Conservation (phyloP, 164 flowering plant genomes). For the Amborella trichopoda region DNA sequence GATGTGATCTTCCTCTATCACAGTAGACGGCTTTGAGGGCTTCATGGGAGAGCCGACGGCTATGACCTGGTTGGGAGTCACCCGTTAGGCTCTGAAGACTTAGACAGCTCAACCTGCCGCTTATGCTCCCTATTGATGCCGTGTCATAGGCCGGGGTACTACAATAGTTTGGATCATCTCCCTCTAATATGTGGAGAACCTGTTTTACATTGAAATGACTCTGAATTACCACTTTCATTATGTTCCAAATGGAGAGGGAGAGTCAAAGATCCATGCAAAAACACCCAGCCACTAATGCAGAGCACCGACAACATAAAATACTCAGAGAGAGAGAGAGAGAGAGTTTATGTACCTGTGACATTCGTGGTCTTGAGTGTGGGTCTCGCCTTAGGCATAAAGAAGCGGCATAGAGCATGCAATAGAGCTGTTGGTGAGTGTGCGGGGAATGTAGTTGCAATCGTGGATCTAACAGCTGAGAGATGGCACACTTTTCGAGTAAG, state of each 20-base stretch:
- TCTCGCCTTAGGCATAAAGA: constrained; percentile 16
- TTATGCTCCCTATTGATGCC: constrained; percentile 50
- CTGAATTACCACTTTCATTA: background rate
- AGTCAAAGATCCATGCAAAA: background rate
- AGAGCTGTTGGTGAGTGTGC: constrained; percentile 33
- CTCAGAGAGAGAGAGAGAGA: too few species aligned
- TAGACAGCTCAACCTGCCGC: constrained; percentile 48
- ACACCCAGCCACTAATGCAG: too few species aligned
- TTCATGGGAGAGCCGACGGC: constrained; percentile 59
- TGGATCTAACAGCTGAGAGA: constrained; percentile 30
- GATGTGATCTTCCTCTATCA: background rate
- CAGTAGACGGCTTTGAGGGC: constrained; percentile 1
- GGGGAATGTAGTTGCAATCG: constrained; percentile 18
- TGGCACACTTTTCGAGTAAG: constrained; percentile 14
- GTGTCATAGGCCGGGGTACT: constrained; percentile 26
- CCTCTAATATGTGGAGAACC: constrained; percentile 75
- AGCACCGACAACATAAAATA: too few species aligned
- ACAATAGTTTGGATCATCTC: constrained; percentile 15
- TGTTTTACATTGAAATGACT: constrained; percentile 4
- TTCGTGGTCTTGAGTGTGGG: constrained; percentile 17
- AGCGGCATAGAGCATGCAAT: constrained; percentile 46
- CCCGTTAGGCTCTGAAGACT: constrained; percentile 11
- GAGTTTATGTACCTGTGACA: constrained; percentile 20
- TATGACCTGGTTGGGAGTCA: constrained; percentile 26
- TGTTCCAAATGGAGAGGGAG: constrained; percentile 25